Conservation (phyloP, 768 basidiomycete species). For the Tylopilus vinaceipallidus region DNA sequence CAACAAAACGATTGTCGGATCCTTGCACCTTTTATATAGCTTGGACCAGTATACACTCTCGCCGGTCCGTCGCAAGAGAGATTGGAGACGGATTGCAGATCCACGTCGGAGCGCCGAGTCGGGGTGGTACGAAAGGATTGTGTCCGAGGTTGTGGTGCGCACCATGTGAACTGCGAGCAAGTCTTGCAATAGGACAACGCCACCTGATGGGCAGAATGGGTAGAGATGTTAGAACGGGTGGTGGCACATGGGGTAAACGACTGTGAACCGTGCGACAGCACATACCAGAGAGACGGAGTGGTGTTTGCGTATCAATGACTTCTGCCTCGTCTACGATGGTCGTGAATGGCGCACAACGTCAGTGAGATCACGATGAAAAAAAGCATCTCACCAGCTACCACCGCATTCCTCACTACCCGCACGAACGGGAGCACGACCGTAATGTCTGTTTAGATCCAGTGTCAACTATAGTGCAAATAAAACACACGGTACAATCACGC, state of each 20-base stretch:
- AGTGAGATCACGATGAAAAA: background rate
- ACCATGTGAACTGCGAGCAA: conserved; percentile 50
- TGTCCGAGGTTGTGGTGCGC: conserved; percentile 19
- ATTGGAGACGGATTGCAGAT: conserved; percentile 6
- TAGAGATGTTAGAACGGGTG: too few relatives aligned
- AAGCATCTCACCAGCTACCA: background rate
- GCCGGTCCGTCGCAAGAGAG: conserved; percentile 5
- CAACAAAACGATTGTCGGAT: conserved; percentile 50
- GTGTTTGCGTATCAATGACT: conserved; percentile 11
- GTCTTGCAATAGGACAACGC: conserved; percentile 30
- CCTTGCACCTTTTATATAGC: conserved; percentile 20
- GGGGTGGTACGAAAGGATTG: conserved; percentile 16
- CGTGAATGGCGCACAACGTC: background rate
- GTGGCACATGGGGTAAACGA: background rate
- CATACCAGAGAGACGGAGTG: conserved; percentile 32
- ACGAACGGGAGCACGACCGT: conserved; percentile 44
- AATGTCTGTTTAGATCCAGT: conserved; percentile 41
- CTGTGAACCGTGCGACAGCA: background rate
- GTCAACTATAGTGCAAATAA: background rate
- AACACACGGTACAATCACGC: conserved; percentile 13
- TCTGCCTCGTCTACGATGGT: background rate
- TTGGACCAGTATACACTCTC: conserved; percentile 9
- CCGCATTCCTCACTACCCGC: conserved; percentile 32
- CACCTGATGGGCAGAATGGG: too few relatives aligned
- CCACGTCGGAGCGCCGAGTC: background rate